Evolutionary conservation across 257 asterid genomes (phyloP), one percentile per base, ranked within the genome.

Genomic region (Nicotiana paniculata): DNA sequence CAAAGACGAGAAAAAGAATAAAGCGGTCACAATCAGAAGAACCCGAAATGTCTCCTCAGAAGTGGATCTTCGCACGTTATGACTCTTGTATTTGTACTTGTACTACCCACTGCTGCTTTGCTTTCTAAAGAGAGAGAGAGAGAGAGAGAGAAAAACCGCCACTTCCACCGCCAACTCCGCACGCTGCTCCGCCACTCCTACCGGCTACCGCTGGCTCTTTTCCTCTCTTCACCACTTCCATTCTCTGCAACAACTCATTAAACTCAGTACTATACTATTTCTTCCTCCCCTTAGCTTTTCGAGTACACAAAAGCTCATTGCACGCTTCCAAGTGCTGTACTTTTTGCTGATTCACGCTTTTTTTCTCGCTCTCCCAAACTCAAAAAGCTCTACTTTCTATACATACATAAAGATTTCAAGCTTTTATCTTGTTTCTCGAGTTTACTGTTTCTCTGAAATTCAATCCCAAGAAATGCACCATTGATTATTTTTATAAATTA

Each of bases 11-110:
- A 63, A 62, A 77, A 81, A 81, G 90, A 90, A 53, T 76, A 82
- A 4, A 62, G 66, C 39, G 15, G 91, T 90, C 94, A 77, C 82
- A 85, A 88, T 90, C 91, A 87, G 72, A 33, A 70, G 85, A 84
- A 86, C 83, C 91, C 90, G 89, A 84, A 87, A 83, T 92, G 98
- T 93, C 97, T 91, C 97, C 97, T 88, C 92, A 15, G 89, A 89
- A 92, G 95, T 89, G 93, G 97, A 89, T 92, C 95, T 92, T 90
- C 97, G 86, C 97, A 95, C 94, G 99, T 91, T 95, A 88, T 88
- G 87, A 78, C 87, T 21, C 87, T 74, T 84, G 83, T 43, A 53
- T 53, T 12, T 13, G 6, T 53, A 53, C 6, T 63, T 86, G 79
- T 81, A 83, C 74, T 13, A 43, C 58, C 59, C 81, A 65, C 68